Conservation (phyloP, 257 asterid species). For the Voacanga thouarsii region DNA sequence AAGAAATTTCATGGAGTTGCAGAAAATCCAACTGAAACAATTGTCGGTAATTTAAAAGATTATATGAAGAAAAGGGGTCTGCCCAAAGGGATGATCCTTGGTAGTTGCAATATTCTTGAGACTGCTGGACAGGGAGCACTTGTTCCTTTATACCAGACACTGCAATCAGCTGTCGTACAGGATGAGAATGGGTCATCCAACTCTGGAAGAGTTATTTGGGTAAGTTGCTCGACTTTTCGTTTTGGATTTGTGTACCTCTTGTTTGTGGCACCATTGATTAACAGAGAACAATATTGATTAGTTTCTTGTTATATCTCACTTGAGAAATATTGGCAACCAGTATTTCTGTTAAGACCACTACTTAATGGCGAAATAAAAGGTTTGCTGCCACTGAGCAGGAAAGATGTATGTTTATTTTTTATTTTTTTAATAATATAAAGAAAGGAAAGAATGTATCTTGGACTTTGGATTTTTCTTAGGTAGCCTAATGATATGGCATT, state of each 20-base stretch:
- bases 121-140: slow-evolving; percentile 91
- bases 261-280: not conserved
- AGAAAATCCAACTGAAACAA: slow-evolving; percentile 90
- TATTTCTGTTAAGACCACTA: not conserved
- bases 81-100: slow-evolving; percentile 81
- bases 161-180: slow-evolving; percentile 59
- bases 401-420: not conserved
- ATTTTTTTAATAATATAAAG: too few relatives aligned
- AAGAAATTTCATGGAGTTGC: slow-evolving; percentile 92
- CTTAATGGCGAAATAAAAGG: not conserved
- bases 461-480: too few relatives aligned
- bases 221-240: slow-evolving; percentile 32
- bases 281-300: not conserved
- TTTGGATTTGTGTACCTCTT: not conserved
- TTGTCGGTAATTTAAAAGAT: slow-evolving; percentile 69
- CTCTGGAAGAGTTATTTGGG: slow-evolving; percentile 73
- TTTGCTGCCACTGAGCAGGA: too few relatives aligned
- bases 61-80: slow-evolving; percentile 66
- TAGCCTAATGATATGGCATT: too few relatives aligned
- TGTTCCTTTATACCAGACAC: slow-evolving; percentile 73
- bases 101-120: slow-evolving; percentile 88
- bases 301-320: not conserved
- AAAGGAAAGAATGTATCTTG: too few relatives aligned
- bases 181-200: slow-evolving; percentile 38
- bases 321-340: not conserved